phyloP scores from a whole-genome alignment of 225 moss, liverwort and hornwort species.

The Straminergon stramineum region DNA sequence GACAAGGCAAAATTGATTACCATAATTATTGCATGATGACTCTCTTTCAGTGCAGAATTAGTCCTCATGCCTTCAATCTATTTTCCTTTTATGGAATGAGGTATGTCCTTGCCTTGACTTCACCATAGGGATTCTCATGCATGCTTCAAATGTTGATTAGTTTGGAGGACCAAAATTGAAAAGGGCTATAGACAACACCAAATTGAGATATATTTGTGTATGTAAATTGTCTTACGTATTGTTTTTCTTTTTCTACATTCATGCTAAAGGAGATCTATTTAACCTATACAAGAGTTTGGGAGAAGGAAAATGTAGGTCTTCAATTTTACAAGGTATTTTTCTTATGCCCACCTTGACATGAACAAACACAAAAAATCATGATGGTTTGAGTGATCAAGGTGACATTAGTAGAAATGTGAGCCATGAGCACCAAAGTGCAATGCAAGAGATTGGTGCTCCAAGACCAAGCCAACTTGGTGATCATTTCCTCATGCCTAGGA shows the following conservation, averaged over 20 bases:
- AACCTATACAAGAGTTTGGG: fast-evolving
- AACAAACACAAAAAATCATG: not conserved
- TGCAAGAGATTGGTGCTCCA: not conserved
- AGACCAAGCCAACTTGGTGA: not conserved
- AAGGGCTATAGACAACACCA: no score
- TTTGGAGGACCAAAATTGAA: not conserved
- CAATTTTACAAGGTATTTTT: not conserved
- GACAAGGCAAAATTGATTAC: not conserved
- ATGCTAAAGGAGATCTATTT: not conserved
- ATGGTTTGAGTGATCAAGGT: not conserved
- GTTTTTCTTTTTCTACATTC: not conserved
- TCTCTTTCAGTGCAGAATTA: fast-evolving
- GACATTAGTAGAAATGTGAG: not conserved
- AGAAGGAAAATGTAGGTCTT: not conserved
- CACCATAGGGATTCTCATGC: fast-evolving
- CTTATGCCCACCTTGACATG: no score
- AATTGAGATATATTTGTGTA: not conserved
- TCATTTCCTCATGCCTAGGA: not conserved
- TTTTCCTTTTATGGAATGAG: not conserved
- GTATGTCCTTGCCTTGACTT: not conserved
- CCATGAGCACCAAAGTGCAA: fast-evolving
- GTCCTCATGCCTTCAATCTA: fast-evolving
- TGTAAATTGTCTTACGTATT: not conserved
- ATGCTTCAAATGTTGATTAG: no score
- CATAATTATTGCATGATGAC: not conserved